phyloP scores from a whole-genome alignment of 169 alveolate genomes.

The Babesia bovis region DNA sequence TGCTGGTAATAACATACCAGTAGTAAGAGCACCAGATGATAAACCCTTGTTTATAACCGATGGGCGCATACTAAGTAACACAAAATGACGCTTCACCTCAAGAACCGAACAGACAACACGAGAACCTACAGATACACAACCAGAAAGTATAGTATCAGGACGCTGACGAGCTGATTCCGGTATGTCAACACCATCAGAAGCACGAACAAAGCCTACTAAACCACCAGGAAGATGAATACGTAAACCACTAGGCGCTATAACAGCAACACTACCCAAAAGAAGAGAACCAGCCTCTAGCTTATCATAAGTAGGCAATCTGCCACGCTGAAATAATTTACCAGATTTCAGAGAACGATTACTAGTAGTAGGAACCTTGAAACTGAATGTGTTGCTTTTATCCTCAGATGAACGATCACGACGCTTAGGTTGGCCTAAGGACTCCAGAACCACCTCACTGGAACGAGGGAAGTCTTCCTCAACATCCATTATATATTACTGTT shows the following conservation, averaged over 20 bases:
- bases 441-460: constrained; percentile 37
- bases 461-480: constrained; percentile 64
- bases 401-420: constrained; percentile 3
- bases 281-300: constrained; percentile 50
- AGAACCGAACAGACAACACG: constrained; percentile 60
- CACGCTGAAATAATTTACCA: not conserved
- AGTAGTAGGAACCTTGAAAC: not conserved
- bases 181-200: constrained; percentile 38
- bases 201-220: constrained; percentile 46
- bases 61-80: constrained; percentile 54
- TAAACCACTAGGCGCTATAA: constrained; percentile 48
- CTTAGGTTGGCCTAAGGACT: constrained; percentile 16
- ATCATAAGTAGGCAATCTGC: constrained; percentile 46
- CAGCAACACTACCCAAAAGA: constrained; percentile 59
- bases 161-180: constrained; percentile 10
- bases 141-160: not conserved
- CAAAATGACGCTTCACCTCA: constrained; percentile 43
- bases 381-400: not conserved
- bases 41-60: constrained; percentile 52
- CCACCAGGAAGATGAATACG: constrained; percentile 51
- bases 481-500: too few relatives aligned
- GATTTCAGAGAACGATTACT: constrained; percentile 21
- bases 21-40: constrained; percentile 5
- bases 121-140: constrained; percentile 50
- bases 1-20: constrained; percentile 60